Evolutionary conservation across 208 protist species (phyloP), one percentile per base, ranked within the genome.

Genomic region (Acanthamoeba castellanii): DNA sequence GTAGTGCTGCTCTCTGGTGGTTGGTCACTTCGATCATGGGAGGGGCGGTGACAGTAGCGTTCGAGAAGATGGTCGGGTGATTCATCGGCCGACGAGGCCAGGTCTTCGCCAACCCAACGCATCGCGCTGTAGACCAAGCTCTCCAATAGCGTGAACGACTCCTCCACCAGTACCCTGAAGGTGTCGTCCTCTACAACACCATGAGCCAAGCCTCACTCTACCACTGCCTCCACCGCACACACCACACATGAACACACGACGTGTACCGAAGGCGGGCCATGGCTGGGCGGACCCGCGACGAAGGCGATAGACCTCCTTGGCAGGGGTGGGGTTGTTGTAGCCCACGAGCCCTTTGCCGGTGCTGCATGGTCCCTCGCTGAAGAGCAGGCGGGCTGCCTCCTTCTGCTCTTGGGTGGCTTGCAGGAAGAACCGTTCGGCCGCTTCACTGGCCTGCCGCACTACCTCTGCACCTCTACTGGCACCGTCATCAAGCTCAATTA

Each of bases 271-370:
- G 16, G 55, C 14, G 30, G 70, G 70, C 70, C 70, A 78, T 8
- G 70, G 70, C 70, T 78, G 70, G 30, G 70, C 70, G 37, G 70
- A n/a, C n/a, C 70, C 70, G 0, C 70, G 25, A 5, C 70, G 70
- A 18, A 78, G 70, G 30, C 70, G 70, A 22, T 45, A 78, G 70
- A 78, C 32, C n/a, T 78, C 70, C 70, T 78, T 78, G 70, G 70
- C 70, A 1, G 22, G 70, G 13, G 70, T 78, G 32, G 70, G 70
- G 30, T n/a, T 34, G 70, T 78, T 78, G 30, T 78, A 78, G 30
- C 70, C 70, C 70, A 78, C 70, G 11, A 78, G n/a, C 22, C 70
- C 70, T n/a, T 78, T 78, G 70, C 70, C 70, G 14, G 13, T 9
- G n/a, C 70, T 8, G 13, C 30, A 2, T 37, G 32, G 11, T 2